Conservation (phyloP, 257 asterid genomes). For the Fraxinus americana region DNA sequence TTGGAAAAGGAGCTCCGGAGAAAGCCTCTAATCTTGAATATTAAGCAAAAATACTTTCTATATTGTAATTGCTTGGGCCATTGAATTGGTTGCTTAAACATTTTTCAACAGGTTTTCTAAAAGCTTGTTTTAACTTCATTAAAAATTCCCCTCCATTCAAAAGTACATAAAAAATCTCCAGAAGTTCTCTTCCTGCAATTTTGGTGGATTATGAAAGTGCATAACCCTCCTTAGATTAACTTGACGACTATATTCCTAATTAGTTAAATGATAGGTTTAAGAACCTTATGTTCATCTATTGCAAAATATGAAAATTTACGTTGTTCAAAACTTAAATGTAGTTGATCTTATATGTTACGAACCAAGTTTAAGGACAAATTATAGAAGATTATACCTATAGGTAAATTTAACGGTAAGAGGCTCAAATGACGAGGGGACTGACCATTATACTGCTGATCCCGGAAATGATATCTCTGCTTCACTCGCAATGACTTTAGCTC, state of each 20-base stretch:
- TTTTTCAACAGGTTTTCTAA: not conserved
- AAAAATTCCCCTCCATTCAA: not conserved
- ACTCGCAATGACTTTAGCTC: slow-evolving; percentile 44
- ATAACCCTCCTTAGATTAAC: not conserved
- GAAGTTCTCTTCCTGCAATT: slow-evolving; percentile 7
- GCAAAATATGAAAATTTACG: not conserved
- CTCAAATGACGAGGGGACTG: not conserved
- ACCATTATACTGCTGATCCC: slow-evolving; percentile 54
- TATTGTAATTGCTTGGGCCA: not conserved
- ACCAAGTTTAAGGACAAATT: not conserved
- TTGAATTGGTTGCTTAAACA: not conserved
- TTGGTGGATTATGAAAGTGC: not conserved
- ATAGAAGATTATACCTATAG: not conserved
- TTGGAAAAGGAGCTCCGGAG: not conserved
- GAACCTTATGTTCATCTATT: not conserved
- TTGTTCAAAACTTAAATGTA: not conserved
- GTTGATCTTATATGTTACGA: not conserved
- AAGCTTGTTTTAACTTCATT: not conserved
- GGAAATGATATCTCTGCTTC: slow-evolving; percentile 49
- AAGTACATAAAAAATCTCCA: not conserved
- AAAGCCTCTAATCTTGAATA: not conserved
- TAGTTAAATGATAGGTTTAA: not conserved
- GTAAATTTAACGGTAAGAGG: not conserved
- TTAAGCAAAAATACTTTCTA: not conserved
- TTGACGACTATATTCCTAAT: not conserved